Base-by-base conservation (phyloP, 2,329 filamentous ascomycete genomes). In the Sporothrix inflata region DNA sequence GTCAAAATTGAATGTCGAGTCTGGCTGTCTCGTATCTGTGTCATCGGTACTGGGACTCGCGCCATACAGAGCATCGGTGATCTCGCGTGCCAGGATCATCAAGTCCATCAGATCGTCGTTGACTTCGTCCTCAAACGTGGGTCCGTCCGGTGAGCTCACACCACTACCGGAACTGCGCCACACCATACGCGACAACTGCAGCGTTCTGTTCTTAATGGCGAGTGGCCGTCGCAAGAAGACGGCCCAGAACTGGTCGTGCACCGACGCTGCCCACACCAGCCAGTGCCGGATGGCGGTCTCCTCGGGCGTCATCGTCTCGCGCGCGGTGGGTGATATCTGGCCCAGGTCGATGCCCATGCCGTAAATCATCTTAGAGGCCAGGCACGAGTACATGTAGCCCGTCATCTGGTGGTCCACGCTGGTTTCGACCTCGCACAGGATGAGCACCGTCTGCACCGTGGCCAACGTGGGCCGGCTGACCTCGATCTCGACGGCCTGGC, bases 381-480 rank as follows among this genome's bases (percentile, higher is more conserved):
- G 53, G 24, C 71, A 73, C 47, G 71, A 63, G 67, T 72, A 74
- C 73, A 74, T 74, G 63, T 70, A 74, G 45, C 73, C 71, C 67
- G 71, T 72, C 73, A 74, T 72, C 61, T 65, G 70, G 61, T 74
- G 55, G 67, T 72, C 73, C 1, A 71, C 47, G 9, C 57, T 63
- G 4, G 73, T 71, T 53, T 74, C 70, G 19, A 74, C 38, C 53
- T 72, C 73, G 51, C 73, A 72, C 42, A 74, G 51, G n/a, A 74
- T 72, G 42, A 74, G 30, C 3, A 74, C 30, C 7, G 73, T 71
- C 55, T 74, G 73, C n/a, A 74, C 67, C 9, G 73, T 74, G 11
- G 63, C 60, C 21, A 70, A 51, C 8, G 68, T 74, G 30, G 61
- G 73, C 51, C 57, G 55, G 30, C 38, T 21, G 45, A 71, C 42